Conservation (phyloP, 164 flowering plant species). For the Cinnamomum chago region DNA sequence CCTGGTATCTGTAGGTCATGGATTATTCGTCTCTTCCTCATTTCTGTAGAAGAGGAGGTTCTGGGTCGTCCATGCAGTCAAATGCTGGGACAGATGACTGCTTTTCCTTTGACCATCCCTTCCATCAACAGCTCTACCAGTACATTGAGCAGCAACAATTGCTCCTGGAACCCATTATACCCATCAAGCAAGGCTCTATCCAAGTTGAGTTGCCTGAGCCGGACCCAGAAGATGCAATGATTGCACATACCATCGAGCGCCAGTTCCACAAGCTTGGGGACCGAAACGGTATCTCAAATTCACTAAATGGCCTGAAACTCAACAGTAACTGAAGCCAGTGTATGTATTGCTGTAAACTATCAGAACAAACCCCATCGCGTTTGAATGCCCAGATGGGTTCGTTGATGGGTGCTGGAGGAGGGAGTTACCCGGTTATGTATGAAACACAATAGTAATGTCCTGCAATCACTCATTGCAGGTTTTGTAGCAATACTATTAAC, state of each 20-base stretch:
- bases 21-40: constrained; percentile 73
- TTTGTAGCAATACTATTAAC: background rate
- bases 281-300: constrained; percentile 27
- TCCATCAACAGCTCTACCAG: constrained; percentile 72
- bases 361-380: background rate
- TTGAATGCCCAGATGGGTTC: background rate
- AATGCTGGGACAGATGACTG: constrained; percentile 33
- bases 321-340: constrained; percentile 10
- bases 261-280: constrained; percentile 51
- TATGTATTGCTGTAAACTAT: background rate
- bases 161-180: constrained; percentile 20
- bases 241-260: constrained; percentile 60
- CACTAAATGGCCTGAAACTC: constrained; percentile 25
- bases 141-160: constrained; percentile 56
- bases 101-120: constrained; percentile 68
- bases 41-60: constrained; percentile 66
- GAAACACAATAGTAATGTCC: background rate
- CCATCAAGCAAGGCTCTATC: constrained; percentile 61
- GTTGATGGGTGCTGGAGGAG: background rate
- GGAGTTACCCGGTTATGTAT: background rate
- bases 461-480: background rate
- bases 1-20: constrained; percentile 51
- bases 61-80: constrained; percentile 58
- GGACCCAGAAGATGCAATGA: constrained; percentile 40
- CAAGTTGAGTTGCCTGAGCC: constrained; percentile 69